Base-by-base conservation (phyloP, 441 rosid genomes). In the Raphanus hybrid region DNA sequence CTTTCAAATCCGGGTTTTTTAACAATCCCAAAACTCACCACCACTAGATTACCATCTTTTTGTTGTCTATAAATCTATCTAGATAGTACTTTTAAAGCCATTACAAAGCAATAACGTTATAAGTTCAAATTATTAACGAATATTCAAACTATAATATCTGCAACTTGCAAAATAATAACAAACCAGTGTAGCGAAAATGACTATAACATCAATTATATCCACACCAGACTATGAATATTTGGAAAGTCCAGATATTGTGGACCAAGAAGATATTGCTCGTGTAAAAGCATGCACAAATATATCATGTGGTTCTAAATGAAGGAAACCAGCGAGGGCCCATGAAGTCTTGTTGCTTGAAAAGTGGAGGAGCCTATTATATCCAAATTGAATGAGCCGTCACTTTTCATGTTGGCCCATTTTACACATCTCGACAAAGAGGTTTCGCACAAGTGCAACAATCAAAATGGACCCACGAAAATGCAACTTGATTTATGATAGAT, bases 401-500 rank as follows among this genome's bases (percentile, higher is more conserved):
- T 5, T 65, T 74, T 73, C 57, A 52, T 37, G 12, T 65, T 37
- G 70, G 29, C 58, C 71, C 43, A 26, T 65, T 34, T 23, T 8
- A 57, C 8, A 57, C n/a, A 55, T 60, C 73, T 23, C 18, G 54
- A 68, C 26, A 67, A 34, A 59, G 10, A 58, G 26, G 37, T 59
- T 29, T 41, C 1, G 5, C 57, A 59, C 50, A 41, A 59, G 43
- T 57, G 50, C 45, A 48, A 12, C 41, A 68, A 76, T 12, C 15
- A 2, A 71, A 50, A 43, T 20, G 72, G 76, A 64, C 80, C 80
- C 71, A 39, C 60, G 12, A 16, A 54, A 64, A 39, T 62, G 75
- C 80, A 70, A 76, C 75, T 76, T 76, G 75, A 16, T 16, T 12
- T 61, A 12, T 12, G 16, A 64, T 54, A 69, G 74, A 70, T 77